phyloP scores from a whole-genome alignment of 169 alveolate species.

The Cystoisospora suis region DNA sequence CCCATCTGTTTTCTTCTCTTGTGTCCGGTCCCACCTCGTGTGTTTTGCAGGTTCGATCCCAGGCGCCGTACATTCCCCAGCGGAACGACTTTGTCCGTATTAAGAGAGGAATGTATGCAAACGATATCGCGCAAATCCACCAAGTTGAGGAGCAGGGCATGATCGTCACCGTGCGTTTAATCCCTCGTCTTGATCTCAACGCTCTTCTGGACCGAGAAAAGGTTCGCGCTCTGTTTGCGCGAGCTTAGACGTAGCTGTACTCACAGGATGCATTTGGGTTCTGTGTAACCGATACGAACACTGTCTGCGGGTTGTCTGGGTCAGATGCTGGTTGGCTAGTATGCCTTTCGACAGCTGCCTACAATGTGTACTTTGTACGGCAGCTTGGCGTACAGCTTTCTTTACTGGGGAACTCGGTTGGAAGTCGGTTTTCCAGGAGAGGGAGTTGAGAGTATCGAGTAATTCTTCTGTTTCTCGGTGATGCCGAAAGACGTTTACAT shows the following conservation, averaged over 20 bases:
- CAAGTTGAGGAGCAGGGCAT: constrained; percentile 38
- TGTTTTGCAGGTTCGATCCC: constrained; percentile 19
- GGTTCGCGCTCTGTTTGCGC: not conserved
- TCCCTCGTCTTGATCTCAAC: constrained; percentile 39
- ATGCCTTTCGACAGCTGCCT: too few relatives aligned
- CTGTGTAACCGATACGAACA: not conserved
- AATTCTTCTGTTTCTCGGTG: too few relatives aligned
- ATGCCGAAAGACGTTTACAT: too few relatives aligned
- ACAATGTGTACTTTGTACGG: too few relatives aligned
- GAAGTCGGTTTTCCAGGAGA: too few relatives aligned
- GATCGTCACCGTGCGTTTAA: constrained; percentile 37
- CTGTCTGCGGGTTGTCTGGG: not conserved
- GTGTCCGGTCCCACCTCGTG: not conserved
- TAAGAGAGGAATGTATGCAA: constrained; percentile 53
- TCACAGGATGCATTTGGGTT: not conserved
- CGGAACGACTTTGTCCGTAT: constrained; percentile 46
- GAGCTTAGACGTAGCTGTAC: too few relatives aligned
- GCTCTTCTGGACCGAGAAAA: constrained; percentile 1
- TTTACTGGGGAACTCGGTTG: too few relatives aligned
- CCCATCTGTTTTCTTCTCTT: not conserved
- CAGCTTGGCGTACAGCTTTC: too few relatives aligned
- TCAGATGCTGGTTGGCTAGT: not conserved
- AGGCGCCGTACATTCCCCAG: constrained; percentile 42
- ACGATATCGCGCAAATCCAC: constrained; percentile 40
- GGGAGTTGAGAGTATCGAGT: too few relatives aligned